These are phyloP conservation scores for Xerocomus cyaneibrunnescens DNA, from an alignment of 1,284 basidiomycete genomes.

Conservation along the genomic window DNA sequence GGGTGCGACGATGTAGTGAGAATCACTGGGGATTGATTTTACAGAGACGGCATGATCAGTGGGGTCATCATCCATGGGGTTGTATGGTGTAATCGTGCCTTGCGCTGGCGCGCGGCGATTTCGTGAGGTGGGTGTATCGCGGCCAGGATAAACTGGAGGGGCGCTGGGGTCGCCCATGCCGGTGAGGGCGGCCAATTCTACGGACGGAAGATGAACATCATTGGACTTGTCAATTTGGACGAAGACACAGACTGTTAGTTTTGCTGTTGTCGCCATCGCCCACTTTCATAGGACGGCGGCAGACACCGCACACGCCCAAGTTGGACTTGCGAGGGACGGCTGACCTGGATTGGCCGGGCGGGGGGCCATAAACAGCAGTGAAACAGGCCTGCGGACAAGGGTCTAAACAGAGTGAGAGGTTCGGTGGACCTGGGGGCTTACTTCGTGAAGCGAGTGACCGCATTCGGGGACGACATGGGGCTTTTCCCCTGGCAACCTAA, in stretches of 20 bases:
- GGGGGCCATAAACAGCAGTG: slow-evolving; percentile 90
- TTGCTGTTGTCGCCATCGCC: slow-evolving; percentile 79
- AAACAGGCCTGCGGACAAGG: slow-evolving; percentile 78
- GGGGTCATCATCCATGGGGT: slow-evolving; percentile 79
- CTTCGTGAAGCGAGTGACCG: slow-evolving; percentile 96
- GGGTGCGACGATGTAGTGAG: slow-evolving; percentile 79
- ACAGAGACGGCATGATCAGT: slow-evolving; percentile 59
- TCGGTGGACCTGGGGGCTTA: slow-evolving; percentile 38
- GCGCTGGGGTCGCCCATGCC: slow-evolving; percentile 72
- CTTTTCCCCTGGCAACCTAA: slow-evolving; percentile 89
- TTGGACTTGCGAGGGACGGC: slow-evolving; percentile 68
- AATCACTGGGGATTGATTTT: slow-evolving; percentile 46
- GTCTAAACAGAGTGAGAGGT: not conserved
- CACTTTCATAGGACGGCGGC: slow-evolving; percentile 92
- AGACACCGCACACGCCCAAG: slow-evolving; percentile 95
- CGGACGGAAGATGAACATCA: slow-evolving; percentile 6
- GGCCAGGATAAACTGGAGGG: slow-evolving; percentile 62
- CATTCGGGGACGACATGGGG: slow-evolving; percentile 96
- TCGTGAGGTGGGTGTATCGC: slow-evolving; percentile 54
- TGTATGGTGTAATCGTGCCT: slow-evolving; percentile 38
- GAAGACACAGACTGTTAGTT: slow-evolving; percentile 75
- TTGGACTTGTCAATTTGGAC: not conserved
- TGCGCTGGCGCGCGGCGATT: slow-evolving; percentile 31
- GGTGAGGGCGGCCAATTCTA: slow-evolving; percentile 87
- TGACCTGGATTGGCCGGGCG: slow-evolving; percentile 58